Percentiles rank a stretch among this genome's conserved stretches.
Evolutionary conservation across 1,284 basidiomycete genomes (phyloP).

Genomic region (Somion occarium): DNA sequence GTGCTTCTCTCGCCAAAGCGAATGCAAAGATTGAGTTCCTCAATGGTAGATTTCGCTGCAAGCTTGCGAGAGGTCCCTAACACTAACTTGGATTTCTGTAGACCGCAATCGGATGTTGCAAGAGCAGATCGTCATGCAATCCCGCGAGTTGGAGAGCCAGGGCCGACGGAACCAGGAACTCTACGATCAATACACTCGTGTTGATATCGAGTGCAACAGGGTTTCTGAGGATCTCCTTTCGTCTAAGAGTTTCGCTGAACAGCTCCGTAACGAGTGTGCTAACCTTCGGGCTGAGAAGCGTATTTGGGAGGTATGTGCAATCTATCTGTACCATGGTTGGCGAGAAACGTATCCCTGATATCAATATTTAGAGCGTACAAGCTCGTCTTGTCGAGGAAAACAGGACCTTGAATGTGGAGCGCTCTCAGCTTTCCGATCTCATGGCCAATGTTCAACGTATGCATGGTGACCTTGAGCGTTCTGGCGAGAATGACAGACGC

Average conservation of each 20-base stretch:
- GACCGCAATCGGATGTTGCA: constrained; percentile 65
- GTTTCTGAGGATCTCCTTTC: constrained; percentile 59
- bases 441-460: constrained; percentile 87
- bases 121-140: constrained; percentile 53
- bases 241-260: constrained; percentile 58
- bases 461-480: constrained; percentile 82
- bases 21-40: constrained; percentile 76
- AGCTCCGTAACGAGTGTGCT: constrained; percentile 78
- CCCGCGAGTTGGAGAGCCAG: constrained; percentile 57
- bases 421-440: constrained; percentile 79
- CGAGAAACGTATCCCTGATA: neutral
- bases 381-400: constrained; percentile 82
- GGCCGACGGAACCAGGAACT: constrained; percentile 63
- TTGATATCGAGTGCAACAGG: constrained; percentile 63
- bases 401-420: constrained; percentile 71
- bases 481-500: constrained; percentile 74
- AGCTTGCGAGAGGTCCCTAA: neutral
- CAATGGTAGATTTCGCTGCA: constrained; percentile 45
- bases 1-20: constrained; percentile 71
- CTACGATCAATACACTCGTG: constrained; percentile 59
- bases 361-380: constrained; percentile 62
- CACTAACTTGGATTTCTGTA: constrained; percentile 22
- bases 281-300: constrained; percentile 89
- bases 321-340: neutral
- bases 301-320: constrained; percentile 74